Base-by-base conservation (phyloP, 768 basidiomycete genomes). In the Suillus lakei region DNA sequence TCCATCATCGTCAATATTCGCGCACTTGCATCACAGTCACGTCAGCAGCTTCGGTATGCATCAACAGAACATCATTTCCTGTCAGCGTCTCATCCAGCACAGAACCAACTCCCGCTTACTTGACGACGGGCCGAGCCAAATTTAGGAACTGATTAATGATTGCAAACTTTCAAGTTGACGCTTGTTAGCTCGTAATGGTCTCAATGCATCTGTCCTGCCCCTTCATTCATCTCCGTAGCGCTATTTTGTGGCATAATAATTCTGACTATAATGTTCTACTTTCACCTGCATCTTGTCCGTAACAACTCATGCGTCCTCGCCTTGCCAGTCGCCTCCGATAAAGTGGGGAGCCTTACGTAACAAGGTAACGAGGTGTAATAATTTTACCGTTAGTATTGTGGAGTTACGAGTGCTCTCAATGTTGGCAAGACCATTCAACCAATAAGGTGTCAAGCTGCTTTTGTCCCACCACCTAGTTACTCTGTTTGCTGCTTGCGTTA, bases 371-470 rank as follows among this genome's bases (percentile, higher is more conserved):
- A 58, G 36, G 55, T 58, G 15, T 13, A 34, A 55, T 23, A 48
- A 48, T 48, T 48, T 48, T 23, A 48, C 46, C 46, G 7, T 28
- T 48, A 23, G 6, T 23, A 15, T 4, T 26, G 46, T 48, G 46
- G 46, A 58, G 55, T 23, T n/a, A n/a, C n/a, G n/a, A 8, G 28
- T 55, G 6, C n/a, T n/a, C 32, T 23, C 46, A n/a, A 44, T 26
- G 7, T 39, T 43, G n/a, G 26, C 61, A 34, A 56, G 36, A 36
- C 60, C 34, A 64, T 65, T 62, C 60, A 23, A 23, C 46, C 53
- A 38, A 66, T 59, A 69, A 55, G 64, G 44, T 41, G 32, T 58
- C 48, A 32, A 60, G n/a, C 15, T 56, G 32, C 26, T 13, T 21
- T 61, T 53, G 32, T 55, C 1, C 2, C 63, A 36, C 44, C n/a